Conservation (phyloP, 345 rosid species). For the Gossypium arboreum region DNA sequence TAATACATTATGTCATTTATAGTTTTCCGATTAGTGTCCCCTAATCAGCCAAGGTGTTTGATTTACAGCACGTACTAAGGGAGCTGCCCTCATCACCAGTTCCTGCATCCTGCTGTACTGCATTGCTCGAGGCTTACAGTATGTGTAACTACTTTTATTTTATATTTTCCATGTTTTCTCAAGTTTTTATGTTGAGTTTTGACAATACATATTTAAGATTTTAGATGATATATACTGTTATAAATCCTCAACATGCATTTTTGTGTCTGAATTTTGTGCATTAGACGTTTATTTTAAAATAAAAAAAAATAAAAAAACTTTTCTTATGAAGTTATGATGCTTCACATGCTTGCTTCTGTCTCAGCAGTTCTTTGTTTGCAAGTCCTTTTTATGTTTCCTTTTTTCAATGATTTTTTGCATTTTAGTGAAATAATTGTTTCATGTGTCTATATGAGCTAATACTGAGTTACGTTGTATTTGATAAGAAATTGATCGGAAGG, state of each 20-base stretch:
- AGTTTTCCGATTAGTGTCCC: conserved; percentile 17
- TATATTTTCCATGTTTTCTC: conserved; percentile 14
- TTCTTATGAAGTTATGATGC: background rate
- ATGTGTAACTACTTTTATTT: conserved; percentile 31
- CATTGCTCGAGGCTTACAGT: conserved; percentile 95
- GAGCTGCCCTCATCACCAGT: conserved; percentile 99
- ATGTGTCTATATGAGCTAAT: conserved; percentile 8
- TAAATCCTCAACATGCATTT: background rate
- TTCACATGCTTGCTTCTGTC: background rate
- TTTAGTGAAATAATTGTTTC: background rate
- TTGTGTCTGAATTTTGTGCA: background rate
- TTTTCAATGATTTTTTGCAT: background rate
- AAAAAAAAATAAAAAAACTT: background rate
- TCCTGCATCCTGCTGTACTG: conserved; percentile 96
- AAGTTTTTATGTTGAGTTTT: background rate
- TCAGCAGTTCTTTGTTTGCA: background rate
- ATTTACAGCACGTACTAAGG: conserved; percentile 83
- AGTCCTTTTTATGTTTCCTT: background rate
- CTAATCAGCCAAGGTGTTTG: conserved; percentile 25
- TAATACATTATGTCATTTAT: conserved; percentile 13
- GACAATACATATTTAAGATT: background rate
- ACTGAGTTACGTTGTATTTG: conserved; percentile 11
- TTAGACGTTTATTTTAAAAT: background rate
- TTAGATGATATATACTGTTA: background rate
- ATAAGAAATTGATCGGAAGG: conserved; percentile 85